Percentiles rank a stretch among this genome's conserved stretches.
phyloP scores from a whole-genome alignment of 2,329 filamentous ascomycete species.

The Rhynchosporium graminicola region DNA sequence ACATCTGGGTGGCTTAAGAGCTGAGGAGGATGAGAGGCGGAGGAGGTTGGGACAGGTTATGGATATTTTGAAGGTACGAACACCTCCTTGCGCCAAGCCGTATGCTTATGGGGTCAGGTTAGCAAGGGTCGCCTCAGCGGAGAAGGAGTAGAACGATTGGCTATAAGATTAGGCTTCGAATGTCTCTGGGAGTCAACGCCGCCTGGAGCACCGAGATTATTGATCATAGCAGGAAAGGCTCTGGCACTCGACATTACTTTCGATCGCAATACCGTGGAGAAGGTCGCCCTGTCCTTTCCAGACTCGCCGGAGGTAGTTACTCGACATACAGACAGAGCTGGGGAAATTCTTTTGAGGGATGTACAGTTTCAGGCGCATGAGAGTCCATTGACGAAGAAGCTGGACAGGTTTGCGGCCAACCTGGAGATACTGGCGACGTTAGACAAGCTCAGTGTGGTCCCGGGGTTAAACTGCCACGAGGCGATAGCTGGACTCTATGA shows the following conservation, averaged over 20 bases:
- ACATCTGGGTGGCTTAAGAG: constrained; percentile 25
- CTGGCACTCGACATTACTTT: constrained; percentile 63
- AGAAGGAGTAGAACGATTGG: constrained; percentile 71
- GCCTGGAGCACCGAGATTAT: constrained; percentile 51
- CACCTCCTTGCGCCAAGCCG: neutral
- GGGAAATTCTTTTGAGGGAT: constrained; percentile 65
- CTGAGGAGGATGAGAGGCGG: constrained; percentile 54
- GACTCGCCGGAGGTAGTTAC: constrained; percentile 59
- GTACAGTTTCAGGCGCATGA: constrained; percentile 59
- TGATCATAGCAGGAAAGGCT: constrained; percentile 63
- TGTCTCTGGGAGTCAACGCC: constrained; percentile 59
- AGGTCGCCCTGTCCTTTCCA: constrained; percentile 63
- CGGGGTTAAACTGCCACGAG: constrained; percentile 73
- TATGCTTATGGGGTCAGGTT: constrained; percentile 31
- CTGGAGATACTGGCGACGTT: constrained; percentile 68
- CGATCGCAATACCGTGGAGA: constrained; percentile 61
- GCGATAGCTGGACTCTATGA: constrained; percentile 73
- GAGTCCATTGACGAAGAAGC: constrained; percentile 66
- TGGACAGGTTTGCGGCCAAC: constrained; percentile 71
- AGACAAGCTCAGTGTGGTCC: constrained; percentile 70
- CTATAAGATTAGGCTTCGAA: constrained; percentile 66
- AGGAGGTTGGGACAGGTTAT: constrained; percentile 44
- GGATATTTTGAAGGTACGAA: constrained; percentile 38
- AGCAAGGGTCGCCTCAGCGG: constrained; percentile 69
- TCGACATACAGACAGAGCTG: constrained; percentile 61